Evolutionary conservation across 495 filamentous ascomycete genomes (phyloP).

Genomic region (Neurospora sp.): DNA sequence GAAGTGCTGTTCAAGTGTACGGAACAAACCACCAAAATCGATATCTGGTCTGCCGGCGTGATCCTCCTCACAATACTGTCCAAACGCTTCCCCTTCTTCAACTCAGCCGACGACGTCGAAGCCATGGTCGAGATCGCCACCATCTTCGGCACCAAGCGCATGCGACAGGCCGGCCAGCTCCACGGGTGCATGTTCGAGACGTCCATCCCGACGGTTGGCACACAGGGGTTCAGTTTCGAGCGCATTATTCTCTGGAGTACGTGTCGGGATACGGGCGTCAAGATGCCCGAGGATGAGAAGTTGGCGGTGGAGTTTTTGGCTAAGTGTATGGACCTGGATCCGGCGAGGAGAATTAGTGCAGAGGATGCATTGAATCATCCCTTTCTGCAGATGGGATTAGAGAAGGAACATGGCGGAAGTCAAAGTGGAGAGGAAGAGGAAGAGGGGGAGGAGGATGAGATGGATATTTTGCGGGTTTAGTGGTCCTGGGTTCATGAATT

Average conservation of each 20-base stretch:
- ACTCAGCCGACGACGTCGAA: conserved; percentile 91
- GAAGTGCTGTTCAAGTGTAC: conserved; percentile 98
- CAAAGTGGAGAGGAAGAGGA: conserved; percentile 6
- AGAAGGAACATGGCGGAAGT: neutral
- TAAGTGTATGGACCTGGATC: conserved; percentile 64
- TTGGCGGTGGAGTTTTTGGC: conserved; percentile 56
- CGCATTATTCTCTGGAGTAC: conserved; percentile 92
- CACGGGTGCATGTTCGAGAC: conserved; percentile 85
- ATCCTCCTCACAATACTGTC: conserved; percentile 87
- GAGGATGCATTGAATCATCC: conserved; percentile 63
- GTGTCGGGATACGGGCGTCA: conserved; percentile 38
- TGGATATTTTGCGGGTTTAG: conserved; percentile 33
- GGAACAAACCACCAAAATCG: conserved; percentile 88
- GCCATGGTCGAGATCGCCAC: conserved; percentile 95
- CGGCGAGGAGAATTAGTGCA: conserved; percentile 59
- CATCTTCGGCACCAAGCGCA: conserved; percentile 77
- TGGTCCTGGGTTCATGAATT: neutral
- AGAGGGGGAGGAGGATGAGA: conserved; percentile 33
- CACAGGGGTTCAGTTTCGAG: conserved; percentile 74
- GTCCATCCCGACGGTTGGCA: conserved; percentile 80
- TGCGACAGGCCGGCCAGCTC: conserved; percentile 70
- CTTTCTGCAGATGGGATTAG: conserved; percentile 46
- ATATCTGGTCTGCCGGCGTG: conserved; percentile 94
- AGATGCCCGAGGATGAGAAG: conserved; percentile 50
- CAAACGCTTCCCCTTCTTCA: conserved; percentile 93